Evolutionary conservation across 345 rosid species (phyloP).

Genomic region (Triadica sebifera): DNA sequence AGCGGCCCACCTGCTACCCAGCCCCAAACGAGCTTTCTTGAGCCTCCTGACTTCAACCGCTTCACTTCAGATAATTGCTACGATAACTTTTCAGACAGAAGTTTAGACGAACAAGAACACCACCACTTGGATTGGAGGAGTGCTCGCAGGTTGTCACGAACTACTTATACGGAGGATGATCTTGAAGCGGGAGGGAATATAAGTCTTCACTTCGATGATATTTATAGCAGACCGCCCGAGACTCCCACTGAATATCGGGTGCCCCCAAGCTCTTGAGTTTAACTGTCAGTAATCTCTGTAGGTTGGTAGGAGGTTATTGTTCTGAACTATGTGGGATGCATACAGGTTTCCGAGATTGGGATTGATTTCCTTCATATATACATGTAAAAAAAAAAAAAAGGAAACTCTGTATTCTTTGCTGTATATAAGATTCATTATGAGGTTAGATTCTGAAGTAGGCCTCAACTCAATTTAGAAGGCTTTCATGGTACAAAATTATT

Average conservation of each 20-base stretch:
- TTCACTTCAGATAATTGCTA: constrained; percentile 15
- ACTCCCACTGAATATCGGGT: constrained; percentile 34
- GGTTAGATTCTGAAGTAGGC: constrained; percentile 25
- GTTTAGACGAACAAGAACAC: constrained; percentile 48
- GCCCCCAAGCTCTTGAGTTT: constrained; percentile 22
- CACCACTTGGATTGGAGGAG: constrained; percentile 39
- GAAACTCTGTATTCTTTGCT: constrained; percentile 48
- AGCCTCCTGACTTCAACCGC: constrained; percentile 70
- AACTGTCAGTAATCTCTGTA: background rate
- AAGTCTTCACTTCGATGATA: constrained; percentile 76
- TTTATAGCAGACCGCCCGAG: constrained; percentile 67
- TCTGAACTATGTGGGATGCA: constrained; percentile 26
- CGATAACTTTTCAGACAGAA: constrained; percentile 44
- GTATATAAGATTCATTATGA: constrained; percentile 44
- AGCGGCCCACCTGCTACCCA: constrained; percentile 26
- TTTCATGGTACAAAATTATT: background rate
- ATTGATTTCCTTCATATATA: background rate
- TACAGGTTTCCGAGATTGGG: constrained; percentile 34
- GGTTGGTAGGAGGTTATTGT: background rate
- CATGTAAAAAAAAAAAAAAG: constrained; percentile 5
- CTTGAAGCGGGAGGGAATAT: constrained; percentile 51
- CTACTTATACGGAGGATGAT: constrained; percentile 44
- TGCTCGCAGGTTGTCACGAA: constrained; percentile 38
- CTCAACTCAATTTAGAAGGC: constrained; percentile 27
- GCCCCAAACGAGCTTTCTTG: constrained; percentile 43